Evolutionary conservation across 2,329 filamentous ascomycete genomes (phyloP).

Genomic region (Ophiostoma australiae): DNA sequence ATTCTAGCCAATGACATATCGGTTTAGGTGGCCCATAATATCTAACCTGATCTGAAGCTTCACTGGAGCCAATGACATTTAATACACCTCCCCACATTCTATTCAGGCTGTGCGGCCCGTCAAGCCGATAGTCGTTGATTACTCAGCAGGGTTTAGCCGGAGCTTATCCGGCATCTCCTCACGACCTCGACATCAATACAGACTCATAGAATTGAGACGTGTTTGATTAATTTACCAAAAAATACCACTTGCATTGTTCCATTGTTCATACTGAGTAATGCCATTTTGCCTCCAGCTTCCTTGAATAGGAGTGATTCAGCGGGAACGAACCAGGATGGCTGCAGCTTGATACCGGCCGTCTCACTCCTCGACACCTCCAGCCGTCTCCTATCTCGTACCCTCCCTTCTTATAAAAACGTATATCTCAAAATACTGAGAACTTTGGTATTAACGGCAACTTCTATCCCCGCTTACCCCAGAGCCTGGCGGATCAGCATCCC

Average conservation of each 20-base stretch:
- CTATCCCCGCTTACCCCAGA: not conserved
- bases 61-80: not conserved
- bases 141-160: conserved; percentile 1
- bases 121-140: not conserved
- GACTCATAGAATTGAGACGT: not conserved
- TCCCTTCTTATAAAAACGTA: not conserved
- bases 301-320: not conserved
- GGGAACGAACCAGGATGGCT: not conserved
- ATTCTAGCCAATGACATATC: not conserved
- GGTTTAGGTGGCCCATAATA: not conserved
- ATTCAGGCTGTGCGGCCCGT: not conserved
- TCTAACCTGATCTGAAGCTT: not conserved
- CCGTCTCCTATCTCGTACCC: not conserved
- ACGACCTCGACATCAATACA: not conserved
- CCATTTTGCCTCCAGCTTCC: not conserved
- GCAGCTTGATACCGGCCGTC: not conserved
- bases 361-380: not conserved
- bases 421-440: not conserved
- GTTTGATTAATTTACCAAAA: not conserved
- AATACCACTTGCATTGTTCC: not conserved
- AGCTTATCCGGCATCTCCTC: not conserved
- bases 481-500: not conserved
- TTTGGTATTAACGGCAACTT: not conserved
- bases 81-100: not conserved
- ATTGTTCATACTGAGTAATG: not conserved